A percentile compares a stretch with the other conserved stretches of the same genome.
These are phyloP conservation scores for Suhomyces atakaporum DNA, from an alignment of 1,139 yeast genomes.

Conservation along the genomic window DNA sequence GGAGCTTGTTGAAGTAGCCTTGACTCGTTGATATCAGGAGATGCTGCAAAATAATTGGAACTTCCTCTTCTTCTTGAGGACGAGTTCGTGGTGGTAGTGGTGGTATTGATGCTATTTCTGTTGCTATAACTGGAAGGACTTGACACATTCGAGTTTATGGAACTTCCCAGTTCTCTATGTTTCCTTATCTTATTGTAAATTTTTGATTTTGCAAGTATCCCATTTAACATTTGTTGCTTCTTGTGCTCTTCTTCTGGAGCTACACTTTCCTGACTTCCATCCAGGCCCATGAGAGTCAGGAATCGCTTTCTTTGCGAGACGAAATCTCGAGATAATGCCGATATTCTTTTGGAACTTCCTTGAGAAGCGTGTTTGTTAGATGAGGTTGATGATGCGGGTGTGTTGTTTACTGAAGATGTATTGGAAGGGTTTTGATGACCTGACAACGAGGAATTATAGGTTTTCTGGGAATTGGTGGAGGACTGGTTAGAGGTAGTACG, in stretches of 20 bases:
- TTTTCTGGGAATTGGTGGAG: conserved; percentile 15
- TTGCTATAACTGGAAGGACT: conserved; percentile 23
- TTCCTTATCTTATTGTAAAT: conserved; percentile 42
- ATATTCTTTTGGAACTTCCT: conserved; percentile 15
- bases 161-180: conserved; percentile 41
- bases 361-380: conserved; percentile 6
- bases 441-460: conserved; percentile 9
- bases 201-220: conserved; percentile 39
- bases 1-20: conserved; percentile 14
- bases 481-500: conserved; percentile 19
- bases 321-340: conserved; percentile 20
- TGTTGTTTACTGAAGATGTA: conserved; percentile 8
- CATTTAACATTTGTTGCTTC: conserved; percentile 30
- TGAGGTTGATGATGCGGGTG: conserved; percentile 7
- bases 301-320: conserved; percentile 27
- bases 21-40: conserved; percentile 18
- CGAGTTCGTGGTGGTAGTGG: conserved; percentile 24
- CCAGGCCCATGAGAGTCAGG: conserved; percentile 26
- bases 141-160: conserved; percentile 31
- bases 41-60: conserved; percentile 17
- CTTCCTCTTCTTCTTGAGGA: conserved; percentile 30
- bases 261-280: conserved; percentile 5
- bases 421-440: conserved; percentile 10
- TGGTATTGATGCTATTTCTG: conserved; percentile 30
- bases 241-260: conserved; percentile 23